Conservation (phyloP, 2,329 filamentous ascomycete species). For the Fusarium pseudoanthophilum region DNA sequence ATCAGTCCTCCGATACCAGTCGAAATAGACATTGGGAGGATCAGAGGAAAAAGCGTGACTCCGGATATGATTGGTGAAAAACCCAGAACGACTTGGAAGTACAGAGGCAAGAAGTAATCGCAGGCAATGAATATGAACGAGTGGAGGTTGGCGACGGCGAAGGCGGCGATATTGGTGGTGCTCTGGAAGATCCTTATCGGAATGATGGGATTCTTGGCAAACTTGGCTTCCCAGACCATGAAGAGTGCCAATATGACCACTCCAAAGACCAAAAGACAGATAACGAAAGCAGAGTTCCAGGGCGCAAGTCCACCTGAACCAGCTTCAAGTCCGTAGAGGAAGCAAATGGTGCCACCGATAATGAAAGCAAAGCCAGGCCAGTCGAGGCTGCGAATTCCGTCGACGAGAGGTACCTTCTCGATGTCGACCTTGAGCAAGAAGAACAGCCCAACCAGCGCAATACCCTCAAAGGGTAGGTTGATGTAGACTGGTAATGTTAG, state of each 20-base stretch:
- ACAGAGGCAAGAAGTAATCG: slow-evolving; percentile 83
- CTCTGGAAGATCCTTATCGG: slow-evolving; percentile 76
- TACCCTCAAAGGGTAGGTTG: slow-evolving; percentile 63
- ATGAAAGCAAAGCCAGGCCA: slow-evolving; percentile 68
- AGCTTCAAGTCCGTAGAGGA: slow-evolving; percentile 86
- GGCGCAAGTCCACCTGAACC: slow-evolving; percentile 76
- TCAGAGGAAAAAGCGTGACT: slow-evolving; percentile 78
- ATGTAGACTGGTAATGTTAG: slow-evolving; percentile 59
- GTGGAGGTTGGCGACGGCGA: slow-evolving; percentile 76
- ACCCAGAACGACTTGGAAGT: slow-evolving; percentile 80
- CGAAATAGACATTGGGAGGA: slow-evolving; percentile 71
- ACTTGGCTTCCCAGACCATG: slow-evolving; percentile 74
- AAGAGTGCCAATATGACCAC: slow-evolving; percentile 72
- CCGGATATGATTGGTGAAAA: slow-evolving; percentile 76
- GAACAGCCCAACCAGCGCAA: slow-evolving; percentile 59
- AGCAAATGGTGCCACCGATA: slow-evolving; percentile 84
- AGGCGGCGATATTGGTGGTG: slow-evolving; percentile 72
- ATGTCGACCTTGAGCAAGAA: slow-evolving; percentile 75
- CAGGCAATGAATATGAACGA: slow-evolving; percentile 80
- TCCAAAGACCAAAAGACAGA: slow-evolving; percentile 83
- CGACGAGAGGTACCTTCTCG: slow-evolving; percentile 69
- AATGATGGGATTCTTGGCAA: slow-evolving; percentile 82
- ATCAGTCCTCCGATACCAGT: slow-evolving; percentile 67
- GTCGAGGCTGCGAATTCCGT: slow-evolving; percentile 72
- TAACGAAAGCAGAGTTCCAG: slow-evolving; percentile 78